Conservation (phyloP, 495 filamentous ascomycete species). For the Penicillium longicatenatum region DNA sequence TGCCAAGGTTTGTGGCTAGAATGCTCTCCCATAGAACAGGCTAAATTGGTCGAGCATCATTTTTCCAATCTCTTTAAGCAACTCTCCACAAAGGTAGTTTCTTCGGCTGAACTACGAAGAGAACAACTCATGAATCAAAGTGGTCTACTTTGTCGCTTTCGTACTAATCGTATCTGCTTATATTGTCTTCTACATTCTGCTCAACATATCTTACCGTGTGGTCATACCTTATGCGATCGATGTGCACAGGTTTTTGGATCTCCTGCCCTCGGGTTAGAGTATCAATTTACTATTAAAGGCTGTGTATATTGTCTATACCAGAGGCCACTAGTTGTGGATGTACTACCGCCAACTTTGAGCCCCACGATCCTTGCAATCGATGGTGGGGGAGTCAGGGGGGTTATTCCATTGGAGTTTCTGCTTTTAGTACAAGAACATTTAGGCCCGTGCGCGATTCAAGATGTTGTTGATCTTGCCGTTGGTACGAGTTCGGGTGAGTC, state of each 20-base stretch:
- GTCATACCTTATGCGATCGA: conserved; percentile 33
- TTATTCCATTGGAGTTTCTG: conserved; percentile 37
- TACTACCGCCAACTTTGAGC: conserved; percentile 37
- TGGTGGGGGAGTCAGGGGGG: conserved; percentile 32
- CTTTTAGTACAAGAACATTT: conserved; percentile 32
- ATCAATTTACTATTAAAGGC: conserved; percentile 21
- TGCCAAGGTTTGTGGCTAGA: neutral
- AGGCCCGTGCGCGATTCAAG: conserved; percentile 24
- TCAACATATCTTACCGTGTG: conserved; percentile 30
- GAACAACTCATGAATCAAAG: conserved; percentile 15
- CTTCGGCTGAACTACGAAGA: conserved; percentile 17
- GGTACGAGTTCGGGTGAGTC: conserved; percentile 35
- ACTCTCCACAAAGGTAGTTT: neutral
- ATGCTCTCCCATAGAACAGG: neutral
- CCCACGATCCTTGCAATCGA: conserved; percentile 39
- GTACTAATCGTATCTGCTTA: conserved; percentile 26
- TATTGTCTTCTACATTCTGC: conserved; percentile 27
- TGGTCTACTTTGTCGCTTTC: conserved; percentile 10
- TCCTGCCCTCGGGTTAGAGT: conserved; percentile 16
- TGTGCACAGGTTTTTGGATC: conserved; percentile 29
- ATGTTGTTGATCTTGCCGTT: conserved; percentile 35
- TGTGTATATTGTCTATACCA: conserved; percentile 23
- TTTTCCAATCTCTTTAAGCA: neutral
- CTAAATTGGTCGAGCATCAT: neutral
- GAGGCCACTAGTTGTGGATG: conserved; percentile 18